phyloP scores from a whole-genome alignment of 176 grass and related monocot species.

The Eragrostis nindensis region DNA sequence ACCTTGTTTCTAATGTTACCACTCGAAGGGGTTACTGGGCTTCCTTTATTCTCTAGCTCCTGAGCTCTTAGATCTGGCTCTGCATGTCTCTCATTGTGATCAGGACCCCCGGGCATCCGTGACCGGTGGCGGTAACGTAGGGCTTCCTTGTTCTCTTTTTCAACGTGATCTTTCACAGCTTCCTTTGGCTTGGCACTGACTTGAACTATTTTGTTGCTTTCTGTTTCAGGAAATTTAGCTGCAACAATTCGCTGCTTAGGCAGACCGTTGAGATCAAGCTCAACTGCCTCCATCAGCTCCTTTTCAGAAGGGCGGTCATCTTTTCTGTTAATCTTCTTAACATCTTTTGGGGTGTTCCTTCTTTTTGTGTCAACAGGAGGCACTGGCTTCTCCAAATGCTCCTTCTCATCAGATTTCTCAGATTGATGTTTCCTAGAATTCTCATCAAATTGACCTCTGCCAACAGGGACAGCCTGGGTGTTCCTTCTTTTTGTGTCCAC shows the following conservation, averaged over 20 bases:
- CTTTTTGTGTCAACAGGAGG: slow-evolving; percentile 34
- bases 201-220: slow-evolving; percentile 35
- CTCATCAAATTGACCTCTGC: slow-evolving; percentile 15
- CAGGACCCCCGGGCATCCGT: slow-evolving; percentile 33
- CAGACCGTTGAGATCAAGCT: slow-evolving; percentile 57
- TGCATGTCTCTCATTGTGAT: slow-evolving; percentile 16
- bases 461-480: slow-evolving; percentile 30
- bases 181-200: slow-evolving; percentile 38
- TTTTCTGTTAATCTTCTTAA: slow-evolving; percentile 40
- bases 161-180: slow-evolving; percentile 25
- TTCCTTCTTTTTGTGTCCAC: slow-evolving; percentile 40
- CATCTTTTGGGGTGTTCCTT: slow-evolving; percentile 47
- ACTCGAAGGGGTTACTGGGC: slow-evolving; percentile 46
- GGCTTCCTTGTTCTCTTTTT: slow-evolving; percentile 59
- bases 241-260: slow-evolving; percentile 50
- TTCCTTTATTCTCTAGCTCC: slow-evolving; percentile 45
- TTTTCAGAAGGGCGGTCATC: slow-evolving; percentile 11
- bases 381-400: slow-evolving; percentile 37
- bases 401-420: slow-evolving; percentile 40
- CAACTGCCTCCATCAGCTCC: slow-evolving; percentile 49
- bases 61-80: slow-evolving; percentile 42
- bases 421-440: slow-evolving; percentile 29
- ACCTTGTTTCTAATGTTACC: slow-evolving; percentile 52
- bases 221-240: slow-evolving; percentile 41
- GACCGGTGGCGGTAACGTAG: slow-evolving; percentile 23